Evolutionary conservation across 2,329 filamentous ascomycete genomes (phyloP).

Genomic region (Cladosporium sp.): DNA sequence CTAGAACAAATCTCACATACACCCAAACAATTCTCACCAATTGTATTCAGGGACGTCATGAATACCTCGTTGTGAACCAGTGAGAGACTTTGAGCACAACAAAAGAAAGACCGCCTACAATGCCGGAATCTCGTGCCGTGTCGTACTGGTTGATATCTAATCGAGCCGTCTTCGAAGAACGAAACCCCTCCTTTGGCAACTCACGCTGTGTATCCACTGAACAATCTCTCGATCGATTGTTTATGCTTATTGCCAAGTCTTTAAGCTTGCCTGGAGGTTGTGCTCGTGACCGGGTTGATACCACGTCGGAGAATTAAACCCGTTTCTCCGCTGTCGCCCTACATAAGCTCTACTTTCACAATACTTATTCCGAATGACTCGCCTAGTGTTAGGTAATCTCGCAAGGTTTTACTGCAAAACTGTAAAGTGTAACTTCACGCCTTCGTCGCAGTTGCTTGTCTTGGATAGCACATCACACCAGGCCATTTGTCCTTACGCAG

Average conservation of each 20-base stretch:
- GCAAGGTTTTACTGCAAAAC: neutral
- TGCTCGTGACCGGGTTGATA: neutral
- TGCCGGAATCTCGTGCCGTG: neutral
- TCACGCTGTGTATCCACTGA: neutral
- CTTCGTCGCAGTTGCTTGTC: neutral
- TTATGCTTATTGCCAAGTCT: neutral
- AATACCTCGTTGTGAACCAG: neutral
- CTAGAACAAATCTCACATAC: neutral
- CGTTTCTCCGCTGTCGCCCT: neutral
- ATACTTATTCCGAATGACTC: neutral
- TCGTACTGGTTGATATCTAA: neutral
- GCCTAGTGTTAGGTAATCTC: neutral
- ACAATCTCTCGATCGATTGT: neutral
- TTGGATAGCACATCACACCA: neutral
- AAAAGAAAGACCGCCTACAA: neutral
- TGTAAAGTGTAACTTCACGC: neutral
- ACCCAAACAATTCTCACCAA: neutral
- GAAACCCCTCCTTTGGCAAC: neutral
- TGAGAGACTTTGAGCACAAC: neutral
- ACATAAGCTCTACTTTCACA: neutral
- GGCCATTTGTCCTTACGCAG: neutral
- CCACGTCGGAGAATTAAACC: neutral
- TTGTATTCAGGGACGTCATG: neutral
- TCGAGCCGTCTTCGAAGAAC: neutral
- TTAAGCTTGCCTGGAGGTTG: neutral